Conservation (phyloP, 768 basidiomycete species). For the Exidia glandulosa region DNA sequence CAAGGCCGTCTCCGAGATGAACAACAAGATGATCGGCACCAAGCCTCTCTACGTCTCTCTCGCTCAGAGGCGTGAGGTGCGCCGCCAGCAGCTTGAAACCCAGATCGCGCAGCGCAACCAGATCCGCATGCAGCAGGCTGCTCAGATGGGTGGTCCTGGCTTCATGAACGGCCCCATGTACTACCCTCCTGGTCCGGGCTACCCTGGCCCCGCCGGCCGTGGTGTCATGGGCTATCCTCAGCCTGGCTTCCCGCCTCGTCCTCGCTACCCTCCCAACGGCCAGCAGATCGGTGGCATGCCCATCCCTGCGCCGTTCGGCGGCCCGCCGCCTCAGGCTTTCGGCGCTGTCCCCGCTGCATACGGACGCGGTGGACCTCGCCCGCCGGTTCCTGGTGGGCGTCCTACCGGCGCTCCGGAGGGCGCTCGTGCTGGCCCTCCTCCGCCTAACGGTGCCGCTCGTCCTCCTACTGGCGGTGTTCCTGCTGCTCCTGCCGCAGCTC, state of each 20-base stretch:
- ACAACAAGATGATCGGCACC: constrained; percentile 98
- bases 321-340: constrained; percentile 69
- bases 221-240: constrained; percentile 74
- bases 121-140: constrained; percentile 92
- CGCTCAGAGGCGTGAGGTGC: constrained; percentile 95
- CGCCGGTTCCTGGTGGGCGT: constrained; percentile 22
- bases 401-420: constrained; percentile 19
- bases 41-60: constrained; percentile 99
- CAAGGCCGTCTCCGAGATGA: constrained; percentile 99
- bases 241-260: constrained; percentile 79
- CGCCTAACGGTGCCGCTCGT: constrained; percentile 24
- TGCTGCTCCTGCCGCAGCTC: constrained; percentile 29
- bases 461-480: constrained; percentile 34
- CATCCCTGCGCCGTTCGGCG: constrained; percentile 58
- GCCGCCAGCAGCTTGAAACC: constrained; percentile 95
- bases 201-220: constrained; percentile 68
- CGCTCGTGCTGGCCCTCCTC: too few species aligned
- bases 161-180: constrained; percentile 83
- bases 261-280: constrained; percentile 65
- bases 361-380: constrained; percentile 49
- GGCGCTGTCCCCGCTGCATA: constrained; percentile 50
- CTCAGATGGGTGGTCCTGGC: constrained; percentile 65
- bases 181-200: constrained; percentile 67
- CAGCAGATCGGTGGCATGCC: constrained; percentile 69
- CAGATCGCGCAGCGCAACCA: constrained; percentile 98